Conservation (phyloP, 805 yeast species). For the Saccharomyces cerevisiae region DNA sequence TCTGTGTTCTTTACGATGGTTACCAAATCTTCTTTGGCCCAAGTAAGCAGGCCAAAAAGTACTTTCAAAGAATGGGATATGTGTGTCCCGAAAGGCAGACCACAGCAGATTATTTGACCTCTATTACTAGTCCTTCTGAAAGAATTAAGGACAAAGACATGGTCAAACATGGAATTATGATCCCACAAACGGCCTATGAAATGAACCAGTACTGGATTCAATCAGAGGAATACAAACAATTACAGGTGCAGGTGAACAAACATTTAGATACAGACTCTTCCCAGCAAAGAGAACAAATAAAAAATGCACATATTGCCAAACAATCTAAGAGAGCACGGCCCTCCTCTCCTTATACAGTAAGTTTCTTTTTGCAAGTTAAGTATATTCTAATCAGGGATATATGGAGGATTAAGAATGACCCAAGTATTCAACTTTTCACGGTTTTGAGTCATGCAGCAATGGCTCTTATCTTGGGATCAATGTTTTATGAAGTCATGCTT, state of each 20-base stretch:
- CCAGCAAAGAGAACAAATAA: constrained; percentile 9
- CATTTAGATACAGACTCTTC: constrained; percentile 5
- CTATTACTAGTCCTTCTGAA: constrained; percentile 46
- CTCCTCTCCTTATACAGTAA: constrained; percentile 39
- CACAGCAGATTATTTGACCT: constrained; percentile 48
- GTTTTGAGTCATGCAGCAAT: constrained; percentile 36
- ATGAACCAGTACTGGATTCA: constrained; percentile 41
- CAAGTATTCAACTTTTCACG: constrained; percentile 34
- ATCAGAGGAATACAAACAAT: constrained; percentile 33
- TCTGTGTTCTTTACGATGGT: constrained; percentile 44
- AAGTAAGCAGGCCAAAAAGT: constrained; percentile 37
- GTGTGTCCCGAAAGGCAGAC: constrained; percentile 47
- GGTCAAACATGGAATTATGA: constrained; percentile 37
- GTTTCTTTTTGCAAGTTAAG: constrained; percentile 41
- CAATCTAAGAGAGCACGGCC: constrained; percentile 38
- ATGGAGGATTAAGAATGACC: constrained; percentile 39
- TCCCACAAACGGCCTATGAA: constrained; percentile 44
- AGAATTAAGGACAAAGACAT: constrained; percentile 35
- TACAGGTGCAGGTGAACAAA: constrained; percentile 37
- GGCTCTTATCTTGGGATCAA: constrained; percentile 43
- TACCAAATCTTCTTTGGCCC: constrained; percentile 46
- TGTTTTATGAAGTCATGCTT: constrained; percentile 39
- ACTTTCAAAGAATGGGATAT: constrained; percentile 45
- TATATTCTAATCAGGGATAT: constrained; percentile 36
- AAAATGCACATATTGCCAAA: constrained; percentile 35